Base-by-base conservation (phyloP, 2,329 filamentous ascomycete species). In the Botryotinia narcissicola region DNA sequence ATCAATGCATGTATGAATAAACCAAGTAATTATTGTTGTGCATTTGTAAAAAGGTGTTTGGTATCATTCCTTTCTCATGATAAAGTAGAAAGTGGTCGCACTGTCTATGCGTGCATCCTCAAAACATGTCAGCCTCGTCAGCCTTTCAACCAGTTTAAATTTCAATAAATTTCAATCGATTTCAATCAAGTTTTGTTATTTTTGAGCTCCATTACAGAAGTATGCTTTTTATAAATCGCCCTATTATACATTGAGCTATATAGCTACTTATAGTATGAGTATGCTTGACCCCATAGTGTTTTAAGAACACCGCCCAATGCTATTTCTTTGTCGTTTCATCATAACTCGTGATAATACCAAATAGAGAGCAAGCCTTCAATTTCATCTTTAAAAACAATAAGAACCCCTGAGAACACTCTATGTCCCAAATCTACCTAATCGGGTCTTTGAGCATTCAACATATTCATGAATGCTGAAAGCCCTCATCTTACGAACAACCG, bases 171-270 rank as follows among this genome's bases (percentile, higher is more conserved):
- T 40, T 40, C 37, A 40, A 9, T 40, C 6, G 18, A 54, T 2
- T 40, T 40, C 9, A 40, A 40, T 40, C 9, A 40, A 40, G 5
- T n/a, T n/a, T 16, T 1, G 4, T 16, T 16, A 54, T n/a, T 20
- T 67, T 16, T 59, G 35, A 25, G 22, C n/a, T 40, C 46, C 59
- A 40, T 40, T 44, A 35, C 20, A 10, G 20, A 32, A 44, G 37
- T 42, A 32, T 71, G n/a, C 22, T 44, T 46, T 71, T n/a, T n/a
- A 44, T 57, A 22, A 35, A 59, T 72, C 25, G 46, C 37, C 18
- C 57, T 72, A 72, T 72, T 72, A 42, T 72, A 72, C 70, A 67
- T 67, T 42, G 59, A 66, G 29, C 42, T 18, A 16, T 71, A 32
- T 66, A 71, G 40, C 69, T 51, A 35, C 16, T n/a, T 48, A 62